A percentile compares a stretch with the other conserved stretches of the same genome.
These are phyloP conservation scores for Magnaporthiopsis incrustans DNA, from an alignment of 2,329 filamentous ascomycete species.

Conservation along the genomic window DNA sequence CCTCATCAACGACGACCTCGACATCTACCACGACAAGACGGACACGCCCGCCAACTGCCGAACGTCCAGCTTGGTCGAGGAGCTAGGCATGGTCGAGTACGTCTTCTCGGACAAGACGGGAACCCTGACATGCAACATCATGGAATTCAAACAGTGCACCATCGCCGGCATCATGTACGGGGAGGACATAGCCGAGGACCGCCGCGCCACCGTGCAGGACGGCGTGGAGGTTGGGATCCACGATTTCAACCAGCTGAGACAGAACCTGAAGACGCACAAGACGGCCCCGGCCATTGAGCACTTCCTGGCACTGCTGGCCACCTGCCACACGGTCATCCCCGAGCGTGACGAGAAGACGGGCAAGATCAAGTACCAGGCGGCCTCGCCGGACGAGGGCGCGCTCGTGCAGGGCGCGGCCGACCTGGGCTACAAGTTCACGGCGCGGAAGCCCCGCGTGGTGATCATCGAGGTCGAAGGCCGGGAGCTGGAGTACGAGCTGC, in stretches of 20 bases:
- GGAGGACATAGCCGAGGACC: slow-evolving; percentile 85
- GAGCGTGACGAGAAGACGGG: slow-evolving; percentile 71
- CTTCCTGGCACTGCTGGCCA: slow-evolving; percentile 78
- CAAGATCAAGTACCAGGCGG: slow-evolving; percentile 93
- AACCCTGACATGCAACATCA: slow-evolving; percentile 84
- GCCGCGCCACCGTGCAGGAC: slow-evolving; percentile 70
- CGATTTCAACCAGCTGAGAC: slow-evolving; percentile 67
- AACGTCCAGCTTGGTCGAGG: slow-evolving; percentile 93
- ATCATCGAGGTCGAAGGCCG: slow-evolving; percentile 69
- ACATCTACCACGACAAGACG: slow-evolving; percentile 94
- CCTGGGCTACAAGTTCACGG: slow-evolving; percentile 83
- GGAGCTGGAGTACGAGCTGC: slow-evolving; percentile 75
- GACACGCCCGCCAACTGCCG: slow-evolving; percentile 94
- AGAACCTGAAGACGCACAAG: slow-evolving; percentile 56
- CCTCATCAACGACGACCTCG: slow-evolving; percentile 92
- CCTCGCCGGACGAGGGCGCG: slow-evolving; percentile 95
- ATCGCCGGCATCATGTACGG: slow-evolving; percentile 93
- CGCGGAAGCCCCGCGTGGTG: slow-evolving; percentile 82
- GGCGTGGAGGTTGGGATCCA: slow-evolving; percentile 72
- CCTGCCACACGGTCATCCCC: slow-evolving; percentile 95
- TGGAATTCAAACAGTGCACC: slow-evolving; percentile 95
- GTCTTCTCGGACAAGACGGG: slow-evolving; percentile 96
- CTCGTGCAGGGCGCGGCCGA: slow-evolving; percentile 82
- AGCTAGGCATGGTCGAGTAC: slow-evolving; percentile 95
- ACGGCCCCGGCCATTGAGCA: slow-evolving; percentile 56